A percentile compares a stretch with the other conserved stretches of the same genome.
Evolutionary conservation across 2,329 filamentous ascomycete species (phyloP).

Genomic region (Ophiostoma sp.): DNA sequence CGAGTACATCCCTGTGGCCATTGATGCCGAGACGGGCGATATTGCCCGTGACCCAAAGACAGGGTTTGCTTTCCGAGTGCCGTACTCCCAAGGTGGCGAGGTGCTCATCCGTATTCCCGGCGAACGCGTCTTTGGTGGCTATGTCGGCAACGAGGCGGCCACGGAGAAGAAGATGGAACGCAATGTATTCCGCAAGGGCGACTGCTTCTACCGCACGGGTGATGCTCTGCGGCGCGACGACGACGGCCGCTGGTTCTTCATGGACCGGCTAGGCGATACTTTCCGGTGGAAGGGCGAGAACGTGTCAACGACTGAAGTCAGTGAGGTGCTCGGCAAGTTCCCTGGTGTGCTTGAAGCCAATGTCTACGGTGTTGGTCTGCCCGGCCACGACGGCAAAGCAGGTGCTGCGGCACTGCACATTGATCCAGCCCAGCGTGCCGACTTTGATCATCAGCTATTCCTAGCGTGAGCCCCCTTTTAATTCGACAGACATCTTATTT

Average conservation of each 20-base stretch:
- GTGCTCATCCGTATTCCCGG: constrained; percentile 65
- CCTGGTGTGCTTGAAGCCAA: constrained; percentile 73
- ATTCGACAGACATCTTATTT: not conserved
- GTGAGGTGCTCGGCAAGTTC: constrained; percentile 68
- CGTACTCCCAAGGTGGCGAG: constrained; percentile 72
- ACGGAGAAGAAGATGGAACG: constrained; percentile 65
- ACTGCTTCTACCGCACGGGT: constrained; percentile 67
- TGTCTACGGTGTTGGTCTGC: constrained; percentile 79
- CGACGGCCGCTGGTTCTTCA: constrained; percentile 69
- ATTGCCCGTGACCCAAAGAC: constrained; percentile 66
- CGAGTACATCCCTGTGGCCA: constrained; percentile 63
- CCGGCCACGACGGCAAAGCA: constrained; percentile 78
- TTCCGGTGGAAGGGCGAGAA: constrained; percentile 83
- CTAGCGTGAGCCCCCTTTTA: constrained; percentile 39
- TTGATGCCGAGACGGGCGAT: constrained; percentile 68
- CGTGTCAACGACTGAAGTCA: constrained; percentile 78
- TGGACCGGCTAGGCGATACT: constrained; percentile 69
- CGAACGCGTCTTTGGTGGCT: constrained; percentile 64
- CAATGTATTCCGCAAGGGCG: constrained; percentile 66
- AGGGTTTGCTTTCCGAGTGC: constrained; percentile 63
- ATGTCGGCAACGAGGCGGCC: constrained; percentile 67
- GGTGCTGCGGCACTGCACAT: constrained; percentile 59
- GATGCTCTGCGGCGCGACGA: constrained; percentile 62
- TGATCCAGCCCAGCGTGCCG: constrained; percentile 27
- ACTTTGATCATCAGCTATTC: constrained; percentile 62